Conservation (phyloP, 2,329 filamentous ascomycete species). For the Calycina herbarum region DNA sequence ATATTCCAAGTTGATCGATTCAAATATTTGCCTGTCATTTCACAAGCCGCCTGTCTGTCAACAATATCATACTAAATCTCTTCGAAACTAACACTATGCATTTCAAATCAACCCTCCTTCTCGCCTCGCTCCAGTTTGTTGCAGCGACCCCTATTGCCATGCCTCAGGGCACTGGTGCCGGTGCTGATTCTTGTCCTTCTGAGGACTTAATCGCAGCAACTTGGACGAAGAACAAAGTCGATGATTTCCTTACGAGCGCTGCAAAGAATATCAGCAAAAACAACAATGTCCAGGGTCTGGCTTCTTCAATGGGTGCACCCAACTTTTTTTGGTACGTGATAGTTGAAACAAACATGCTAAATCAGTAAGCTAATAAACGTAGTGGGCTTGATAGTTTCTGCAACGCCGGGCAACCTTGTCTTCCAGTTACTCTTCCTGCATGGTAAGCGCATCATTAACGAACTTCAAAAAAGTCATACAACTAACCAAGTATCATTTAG, state of each 20-base stretch:
- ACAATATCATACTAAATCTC: too few relatives aligned
- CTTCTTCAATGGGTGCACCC: constrained; percentile 19
- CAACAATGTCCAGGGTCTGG: constrained; percentile 23
- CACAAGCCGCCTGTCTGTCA: too few relatives aligned
- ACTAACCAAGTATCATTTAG: neutral
- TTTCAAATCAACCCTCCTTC: neutral
- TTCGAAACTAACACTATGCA: neutral
- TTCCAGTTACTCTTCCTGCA: constrained; percentile 19
- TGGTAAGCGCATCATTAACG: constrained; percentile 11
- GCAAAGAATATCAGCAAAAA: constrained; percentile 2
- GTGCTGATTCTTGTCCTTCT: too few relatives aligned
- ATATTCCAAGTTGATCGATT: too few relatives aligned
- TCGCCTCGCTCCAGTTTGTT: neutral
- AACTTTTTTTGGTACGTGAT: constrained; percentile 24
- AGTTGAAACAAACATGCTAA: too few relatives aligned
- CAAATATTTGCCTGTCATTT: too few relatives aligned
- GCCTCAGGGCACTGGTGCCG: neutral
- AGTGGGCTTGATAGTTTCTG: constrained; percentile 23
- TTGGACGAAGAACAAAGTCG: too few relatives aligned
- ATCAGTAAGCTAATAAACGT: neutral
- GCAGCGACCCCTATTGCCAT: neutral
- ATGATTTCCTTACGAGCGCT: too few relatives aligned
- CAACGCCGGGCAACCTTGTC: constrained; percentile 23
- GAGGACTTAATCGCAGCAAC: too few relatives aligned
- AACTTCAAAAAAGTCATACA: neutral